Evolutionary conservation across 2,329 filamentous ascomycete genomes (phyloP).

Genomic region (Aspergillus cejpii): DNA sequence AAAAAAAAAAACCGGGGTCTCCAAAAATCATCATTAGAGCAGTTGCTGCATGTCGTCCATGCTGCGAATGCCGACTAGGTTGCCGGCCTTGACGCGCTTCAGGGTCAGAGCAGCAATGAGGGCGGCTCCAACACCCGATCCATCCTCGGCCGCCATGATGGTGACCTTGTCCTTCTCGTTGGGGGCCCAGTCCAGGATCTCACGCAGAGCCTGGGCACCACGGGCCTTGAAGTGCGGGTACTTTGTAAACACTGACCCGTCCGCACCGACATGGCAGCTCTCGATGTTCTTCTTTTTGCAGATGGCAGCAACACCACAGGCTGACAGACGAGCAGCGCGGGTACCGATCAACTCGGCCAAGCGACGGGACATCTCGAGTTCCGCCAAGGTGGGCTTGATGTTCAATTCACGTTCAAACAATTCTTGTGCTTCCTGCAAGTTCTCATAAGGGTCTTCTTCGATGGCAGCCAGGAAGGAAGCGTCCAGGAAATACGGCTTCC

Average conservation of each 20-base stretch:
- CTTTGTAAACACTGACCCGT: conserved; percentile 98
- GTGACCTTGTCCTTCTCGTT: conserved; percentile 82
- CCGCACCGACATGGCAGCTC: conserved; percentile 87
- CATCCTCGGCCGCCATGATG: conserved; percentile 86
- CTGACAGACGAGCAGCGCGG: conserved; percentile 82
- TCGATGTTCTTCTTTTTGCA: conserved; percentile 91
- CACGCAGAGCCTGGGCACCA: conserved; percentile 78
- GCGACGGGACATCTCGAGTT: conserved; percentile 82
- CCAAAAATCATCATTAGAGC: conserved; percentile 13
- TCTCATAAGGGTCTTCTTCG: conserved; percentile 94
- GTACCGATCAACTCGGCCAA: conserved; percentile 92
- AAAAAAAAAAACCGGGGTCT: background rate
- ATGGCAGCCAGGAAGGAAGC: conserved; percentile 88
- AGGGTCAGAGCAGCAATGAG: conserved; percentile 73
- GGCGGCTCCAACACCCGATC: conserved; percentile 92
- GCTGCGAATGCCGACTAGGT: conserved; percentile 53
- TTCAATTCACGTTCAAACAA: conserved; percentile 70
- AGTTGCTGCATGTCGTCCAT: conserved; percentile 34
- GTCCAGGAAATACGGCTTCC: conserved; percentile 83
- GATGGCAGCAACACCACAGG: conserved; percentile 92
- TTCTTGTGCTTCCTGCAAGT: conserved; percentile 80
- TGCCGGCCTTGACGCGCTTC: conserved; percentile 56
- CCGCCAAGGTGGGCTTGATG: conserved; percentile 63
- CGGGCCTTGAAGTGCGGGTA: conserved; percentile 93
- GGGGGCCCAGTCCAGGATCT: conserved; percentile 90